These are phyloP conservation scores for Leishmania gerbilli DNA, from an alignment of 208 protist species.

Conservation along the genomic window DNA sequence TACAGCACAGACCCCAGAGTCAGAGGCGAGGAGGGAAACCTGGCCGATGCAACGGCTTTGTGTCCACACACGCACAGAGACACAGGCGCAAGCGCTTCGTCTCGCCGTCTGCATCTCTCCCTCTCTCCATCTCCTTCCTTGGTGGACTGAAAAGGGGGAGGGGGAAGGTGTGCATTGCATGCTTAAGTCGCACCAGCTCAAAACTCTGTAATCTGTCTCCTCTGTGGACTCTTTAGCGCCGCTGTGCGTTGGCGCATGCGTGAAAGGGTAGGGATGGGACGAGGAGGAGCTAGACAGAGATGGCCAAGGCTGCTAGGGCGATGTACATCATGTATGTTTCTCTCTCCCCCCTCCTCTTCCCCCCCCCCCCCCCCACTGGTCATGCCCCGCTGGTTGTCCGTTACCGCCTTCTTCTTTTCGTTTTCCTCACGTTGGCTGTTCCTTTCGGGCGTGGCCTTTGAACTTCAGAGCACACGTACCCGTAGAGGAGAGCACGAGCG, in stretches of 20 bases:
- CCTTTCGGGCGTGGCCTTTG: conserved; percentile 1
- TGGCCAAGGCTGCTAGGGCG: background rate
- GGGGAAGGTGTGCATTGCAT: background rate
- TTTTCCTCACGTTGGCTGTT: conserved; percentile 2
- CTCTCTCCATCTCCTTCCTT: background rate
- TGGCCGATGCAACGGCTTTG: background rate
- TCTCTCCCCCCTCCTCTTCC: background rate
- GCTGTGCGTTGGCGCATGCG: background rate
- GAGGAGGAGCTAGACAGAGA: background rate
- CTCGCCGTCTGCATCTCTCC: background rate
- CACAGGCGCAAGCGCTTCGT: background rate
- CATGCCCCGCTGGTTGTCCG: background rate
- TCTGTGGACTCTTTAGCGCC: background rate
- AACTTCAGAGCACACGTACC: background rate
- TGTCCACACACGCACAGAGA: background rate
- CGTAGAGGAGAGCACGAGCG: background rate
- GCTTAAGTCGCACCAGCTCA: background rate
- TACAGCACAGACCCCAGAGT: background rate
- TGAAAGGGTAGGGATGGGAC: background rate
- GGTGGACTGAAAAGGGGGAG: background rate
- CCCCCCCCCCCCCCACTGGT: background rate
- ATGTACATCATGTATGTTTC: background rate
- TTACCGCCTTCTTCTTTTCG: background rate
- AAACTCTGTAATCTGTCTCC: background rate
- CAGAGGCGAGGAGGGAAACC: background rate